phyloP scores from a whole-genome alignment of 495 filamentous ascomycete species.

The Podospora fimiseda region DNA sequence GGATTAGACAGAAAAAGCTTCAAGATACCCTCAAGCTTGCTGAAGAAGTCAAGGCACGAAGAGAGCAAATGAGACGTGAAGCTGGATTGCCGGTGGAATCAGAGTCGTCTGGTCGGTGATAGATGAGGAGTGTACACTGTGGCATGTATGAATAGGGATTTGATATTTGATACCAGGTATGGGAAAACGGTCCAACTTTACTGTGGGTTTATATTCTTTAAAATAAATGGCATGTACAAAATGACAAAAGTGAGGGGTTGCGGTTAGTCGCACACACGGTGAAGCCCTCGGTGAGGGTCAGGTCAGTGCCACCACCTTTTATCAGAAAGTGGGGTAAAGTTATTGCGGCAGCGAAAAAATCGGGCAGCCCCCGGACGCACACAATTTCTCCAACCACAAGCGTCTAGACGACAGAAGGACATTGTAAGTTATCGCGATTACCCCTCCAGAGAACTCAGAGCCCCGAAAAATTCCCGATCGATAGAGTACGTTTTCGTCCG shows the following conservation, averaged over 20 bases:
- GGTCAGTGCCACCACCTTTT: conserved; percentile 10
- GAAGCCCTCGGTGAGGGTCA: conserved; percentile 12
- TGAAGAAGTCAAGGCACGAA: conserved; percentile 57
- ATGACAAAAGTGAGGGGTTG: no score
- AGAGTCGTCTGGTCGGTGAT: conserved; percentile 3
- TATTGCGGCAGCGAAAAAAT: conserved; percentile 33
- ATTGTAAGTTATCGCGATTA: conserved; percentile 24
- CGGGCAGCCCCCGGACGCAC: conserved; percentile 27
- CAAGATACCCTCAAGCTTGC: conserved; percentile 41
- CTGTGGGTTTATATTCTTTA: no score
- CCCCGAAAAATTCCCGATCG: conserved; percentile 14
- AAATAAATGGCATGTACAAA: no score
- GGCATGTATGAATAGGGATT: no score
- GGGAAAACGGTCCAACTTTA: no score
- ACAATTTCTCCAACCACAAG: conserved; percentile 34
- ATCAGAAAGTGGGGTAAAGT: conserved; percentile 26
- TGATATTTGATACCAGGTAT: no score
- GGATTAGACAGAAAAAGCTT: neutral
- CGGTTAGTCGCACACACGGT: conserved; percentile 5
- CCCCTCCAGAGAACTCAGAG: conserved; percentile 15
- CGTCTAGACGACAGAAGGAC: conserved; percentile 19
- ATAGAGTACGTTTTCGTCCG: conserved; percentile 18
- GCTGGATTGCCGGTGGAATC: conserved; percentile 26
- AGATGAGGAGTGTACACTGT: no score
- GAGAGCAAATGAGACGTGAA: conserved; percentile 52